These are phyloP conservation scores for Rosa persica DNA, from an alignment of 306 rosid species.

Conservation along the genomic window DNA sequence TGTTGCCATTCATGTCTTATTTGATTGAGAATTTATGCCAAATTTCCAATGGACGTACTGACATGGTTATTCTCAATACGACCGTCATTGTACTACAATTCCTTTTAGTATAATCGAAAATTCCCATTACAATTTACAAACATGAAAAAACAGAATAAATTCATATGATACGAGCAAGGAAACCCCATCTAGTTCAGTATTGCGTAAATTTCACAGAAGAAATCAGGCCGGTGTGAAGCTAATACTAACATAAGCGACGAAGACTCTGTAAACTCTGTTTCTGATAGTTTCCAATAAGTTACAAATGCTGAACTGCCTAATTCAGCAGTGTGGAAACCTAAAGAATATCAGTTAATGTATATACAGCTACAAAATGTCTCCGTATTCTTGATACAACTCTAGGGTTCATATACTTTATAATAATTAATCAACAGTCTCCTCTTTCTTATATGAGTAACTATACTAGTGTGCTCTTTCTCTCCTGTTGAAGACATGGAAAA, in stretches of 20 bases:
- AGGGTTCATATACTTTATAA: background rate
- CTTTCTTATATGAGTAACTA: constrained; percentile 5
- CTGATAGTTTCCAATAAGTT: background rate
- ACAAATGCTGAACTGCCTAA: constrained; percentile 2
- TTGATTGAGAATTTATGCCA: no score
- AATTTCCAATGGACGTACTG: background rate
- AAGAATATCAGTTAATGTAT: background rate
- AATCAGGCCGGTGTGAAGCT: background rate
- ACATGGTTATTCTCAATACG: background rate
- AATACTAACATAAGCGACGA: no score
- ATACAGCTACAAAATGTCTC: constrained; percentile 21
- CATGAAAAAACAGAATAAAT: background rate
- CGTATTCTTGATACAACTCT: constrained; percentile 6
- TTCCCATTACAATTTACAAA: background rate
- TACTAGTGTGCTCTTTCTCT: background rate
- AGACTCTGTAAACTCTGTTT: background rate
- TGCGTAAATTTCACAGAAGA: background rate
- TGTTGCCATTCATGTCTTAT: background rate
- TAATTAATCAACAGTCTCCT: constrained; percentile 23
- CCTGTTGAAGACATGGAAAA: constrained; percentile 12
- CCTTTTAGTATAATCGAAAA: background rate
- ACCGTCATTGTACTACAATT: background rate
- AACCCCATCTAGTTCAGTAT: background rate
- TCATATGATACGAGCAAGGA: background rate
- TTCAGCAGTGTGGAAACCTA: background rate